Percentiles rank a stretch among this genome's conserved stretches.
Evolutionary conservation across 1,284 basidiomycete species (phyloP).

Genomic region (Ganoderma leucocontextum): DNA sequence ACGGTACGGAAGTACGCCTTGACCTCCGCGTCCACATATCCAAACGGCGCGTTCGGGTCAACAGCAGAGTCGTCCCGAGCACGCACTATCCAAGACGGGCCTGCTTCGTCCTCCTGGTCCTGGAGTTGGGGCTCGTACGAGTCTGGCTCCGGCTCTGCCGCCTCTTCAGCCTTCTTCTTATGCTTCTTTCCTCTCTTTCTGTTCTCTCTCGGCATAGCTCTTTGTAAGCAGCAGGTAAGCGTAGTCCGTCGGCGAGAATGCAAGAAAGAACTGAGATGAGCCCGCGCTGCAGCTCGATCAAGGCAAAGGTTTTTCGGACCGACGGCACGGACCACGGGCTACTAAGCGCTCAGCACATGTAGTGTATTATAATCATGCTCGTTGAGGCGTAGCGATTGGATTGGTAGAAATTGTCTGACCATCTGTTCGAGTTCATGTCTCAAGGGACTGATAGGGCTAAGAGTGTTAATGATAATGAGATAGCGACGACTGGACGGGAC

Average conservation of each 20-base stretch:
- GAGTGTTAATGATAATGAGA: not conserved
- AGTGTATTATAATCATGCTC: too few relatives aligned
- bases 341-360: not conserved
- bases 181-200: slow-evolving; percentile 81
- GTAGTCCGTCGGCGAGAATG: not conserved
- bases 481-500: slow-evolving; percentile 19
- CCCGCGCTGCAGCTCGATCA: not conserved
- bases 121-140: slow-evolving; percentile 29
- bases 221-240: not conserved
- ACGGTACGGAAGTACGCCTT: slow-evolving; percentile 93
- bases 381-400: not conserved
- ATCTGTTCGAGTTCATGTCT: not conserved
- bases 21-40: slow-evolving; percentile 85
- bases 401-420: not conserved
- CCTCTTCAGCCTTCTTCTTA: slow-evolving; percentile 58
- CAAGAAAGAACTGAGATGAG: not conserved
- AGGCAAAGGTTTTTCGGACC: not conserved
- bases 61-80: slow-evolving; percentile 44
- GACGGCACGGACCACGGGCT: not conserved
- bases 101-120: slow-evolving; percentile 35
- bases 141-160: slow-evolving; percentile 22
- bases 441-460: not conserved
- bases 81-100: slow-evolving; percentile 76
- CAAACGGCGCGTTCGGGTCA: slow-evolving; percentile 84
- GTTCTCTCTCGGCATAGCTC: slow-evolving; percentile 74